Percentiles rank a stretch among this genome's conserved stretches.
These are phyloP conservation scores for Didymosphaeria variabile DNA, from an alignment of 2,329 filamentous ascomycete genomes.

Conservation along the genomic window DNA sequence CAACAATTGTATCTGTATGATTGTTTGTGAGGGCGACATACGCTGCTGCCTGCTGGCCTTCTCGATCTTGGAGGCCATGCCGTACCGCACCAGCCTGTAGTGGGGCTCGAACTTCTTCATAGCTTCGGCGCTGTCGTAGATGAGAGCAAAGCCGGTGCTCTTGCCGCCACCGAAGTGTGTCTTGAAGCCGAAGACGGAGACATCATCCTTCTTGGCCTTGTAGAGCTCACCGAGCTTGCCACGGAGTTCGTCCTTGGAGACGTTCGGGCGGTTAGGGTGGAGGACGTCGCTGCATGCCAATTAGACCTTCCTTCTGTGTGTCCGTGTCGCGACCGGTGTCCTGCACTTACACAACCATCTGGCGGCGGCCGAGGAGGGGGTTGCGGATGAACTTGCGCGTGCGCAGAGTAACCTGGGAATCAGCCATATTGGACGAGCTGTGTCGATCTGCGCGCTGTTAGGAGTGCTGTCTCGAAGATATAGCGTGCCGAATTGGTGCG, in stretches of 20 bases:
- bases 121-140: slow-evolving; percentile 98
- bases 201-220: slow-evolving; percentile 98
- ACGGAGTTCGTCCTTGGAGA: slow-evolving; percentile 98
- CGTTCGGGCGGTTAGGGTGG: slow-evolving; percentile 97
- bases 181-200: slow-evolving; percentile 97
- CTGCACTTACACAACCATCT: slow-evolving; percentile 92
- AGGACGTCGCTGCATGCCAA: slow-evolving; percentile 85
- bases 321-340: slow-evolving; percentile 12
- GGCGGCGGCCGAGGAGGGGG: slow-evolving; percentile 97
- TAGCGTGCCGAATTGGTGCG: slow-evolving; percentile 19
- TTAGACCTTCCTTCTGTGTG: slow-evolving; percentile 37
- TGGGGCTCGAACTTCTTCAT: slow-evolving; percentile 99
- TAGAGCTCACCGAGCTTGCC: slow-evolving; percentile 93
- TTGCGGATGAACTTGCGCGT: slow-evolving; percentile 99
- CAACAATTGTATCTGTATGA: slow-evolving; percentile 18
- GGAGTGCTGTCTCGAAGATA: slow-evolving; percentile 18
- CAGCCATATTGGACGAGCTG: slow-evolving; percentile 76
- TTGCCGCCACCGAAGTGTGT: slow-evolving; percentile 99
- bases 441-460: slow-evolving; percentile 42
- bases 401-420: slow-evolving; percentile 70
- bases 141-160: slow-evolving; percentile 97
- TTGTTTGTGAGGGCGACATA: slow-evolving; percentile 65
- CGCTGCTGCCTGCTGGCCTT: slow-evolving; percentile 98
- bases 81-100: slow-evolving; percentile 95
- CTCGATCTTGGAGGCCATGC: slow-evolving; percentile 93